Conservation (phyloP, 1,284 basidiomycete species). For the Microbotryum silenes-acaulis region DNA sequence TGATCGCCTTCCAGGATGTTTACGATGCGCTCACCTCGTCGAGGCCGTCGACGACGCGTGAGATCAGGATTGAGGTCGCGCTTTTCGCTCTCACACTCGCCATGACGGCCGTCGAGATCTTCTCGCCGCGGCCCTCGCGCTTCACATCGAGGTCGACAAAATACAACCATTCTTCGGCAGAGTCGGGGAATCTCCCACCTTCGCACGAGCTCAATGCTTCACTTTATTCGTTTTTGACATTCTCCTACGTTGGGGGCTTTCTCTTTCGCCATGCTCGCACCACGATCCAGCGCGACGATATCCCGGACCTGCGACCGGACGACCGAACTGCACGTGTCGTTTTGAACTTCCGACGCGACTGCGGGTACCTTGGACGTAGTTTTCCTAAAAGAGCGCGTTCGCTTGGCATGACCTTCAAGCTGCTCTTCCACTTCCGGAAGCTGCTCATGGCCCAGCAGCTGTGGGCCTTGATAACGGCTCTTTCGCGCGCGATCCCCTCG, state of each 20-base stretch:
- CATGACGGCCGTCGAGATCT: conserved; percentile 40
- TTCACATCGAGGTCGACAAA: conserved; percentile 23
- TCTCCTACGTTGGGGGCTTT: conserved; percentile 41
- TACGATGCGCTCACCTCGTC: conserved; percentile 37
- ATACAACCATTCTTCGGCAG: not conserved
- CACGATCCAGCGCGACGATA: conserved; percentile 39
- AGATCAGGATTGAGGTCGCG: conserved; percentile 28
- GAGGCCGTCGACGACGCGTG: conserved; percentile 32
- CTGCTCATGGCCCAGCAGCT: conserved; percentile 39
- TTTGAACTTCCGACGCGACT: conserved; percentile 42
- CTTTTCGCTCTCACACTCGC: conserved; percentile 35
- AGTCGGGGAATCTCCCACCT: conserved; percentile 3
- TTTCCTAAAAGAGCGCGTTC: too few relatives aligned
- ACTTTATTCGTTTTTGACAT: conserved; percentile 41
- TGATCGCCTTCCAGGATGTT: conserved; percentile 39
- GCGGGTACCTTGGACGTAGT: conserved; percentile 24
- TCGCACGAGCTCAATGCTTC: conserved; percentile 32
- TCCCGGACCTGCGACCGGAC: conserved; percentile 48
- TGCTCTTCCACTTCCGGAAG: conserved; percentile 42
- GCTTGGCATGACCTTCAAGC: conserved; percentile 39
- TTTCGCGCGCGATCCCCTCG: conserved; percentile 46
- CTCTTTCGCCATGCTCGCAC: conserved; percentile 36
- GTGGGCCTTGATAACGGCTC: conserved; percentile 44
- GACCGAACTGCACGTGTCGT: conserved; percentile 45
- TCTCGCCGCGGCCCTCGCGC: conserved; percentile 35